These are phyloP conservation scores for Xerophyta viscosa DNA, from an alignment of 106 monocot species.

Conservation along the genomic window DNA sequence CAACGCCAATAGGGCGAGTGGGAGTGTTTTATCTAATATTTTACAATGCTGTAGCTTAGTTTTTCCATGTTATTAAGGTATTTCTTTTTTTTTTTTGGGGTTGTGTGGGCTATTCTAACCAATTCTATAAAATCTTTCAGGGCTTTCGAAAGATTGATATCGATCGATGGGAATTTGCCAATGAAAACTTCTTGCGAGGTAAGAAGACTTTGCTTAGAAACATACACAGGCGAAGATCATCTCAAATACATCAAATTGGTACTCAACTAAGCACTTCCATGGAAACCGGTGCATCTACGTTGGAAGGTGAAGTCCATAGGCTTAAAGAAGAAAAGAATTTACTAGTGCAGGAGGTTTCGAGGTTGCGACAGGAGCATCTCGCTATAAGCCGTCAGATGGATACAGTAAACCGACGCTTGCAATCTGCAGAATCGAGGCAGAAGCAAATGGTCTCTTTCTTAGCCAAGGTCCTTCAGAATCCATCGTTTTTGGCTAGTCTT, in stretches of 20 bases:
- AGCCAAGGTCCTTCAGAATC: constrained; percentile 54
- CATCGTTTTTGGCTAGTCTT: constrained; percentile 26
- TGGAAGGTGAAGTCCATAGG: constrained; percentile 32
- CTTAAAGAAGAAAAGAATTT: constrained; percentile 40
- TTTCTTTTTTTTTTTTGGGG: no score
- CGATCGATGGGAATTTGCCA: constrained; percentile 77
- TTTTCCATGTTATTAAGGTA: no score
- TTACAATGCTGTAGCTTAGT: no score
- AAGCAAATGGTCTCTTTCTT: constrained; percentile 68
- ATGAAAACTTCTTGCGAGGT: constrained; percentile 58
- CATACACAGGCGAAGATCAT: constrained; percentile 53
- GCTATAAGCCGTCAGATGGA: constrained; percentile 36
- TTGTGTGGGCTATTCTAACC: no score
- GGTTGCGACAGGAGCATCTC: constrained; percentile 42
- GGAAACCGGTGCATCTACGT: constrained; percentile 10
- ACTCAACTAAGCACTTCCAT: constrained; percentile 15
- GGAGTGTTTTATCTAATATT: no score
- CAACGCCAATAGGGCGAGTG: no score
- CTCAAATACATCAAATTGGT: constrained; percentile 21
- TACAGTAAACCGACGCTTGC: constrained; percentile 31
- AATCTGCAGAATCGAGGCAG: constrained; percentile 58
- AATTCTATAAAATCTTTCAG: constrained; percentile 21
- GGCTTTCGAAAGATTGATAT: constrained; percentile 64
- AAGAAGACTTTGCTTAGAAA: constrained; percentile 34
- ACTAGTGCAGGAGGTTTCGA: constrained; percentile 42